These are phyloP conservation scores for Dimargaris cristalligena DNA, from an alignment of 192 early-diverging fungal species.

Conservation along the genomic window DNA sequence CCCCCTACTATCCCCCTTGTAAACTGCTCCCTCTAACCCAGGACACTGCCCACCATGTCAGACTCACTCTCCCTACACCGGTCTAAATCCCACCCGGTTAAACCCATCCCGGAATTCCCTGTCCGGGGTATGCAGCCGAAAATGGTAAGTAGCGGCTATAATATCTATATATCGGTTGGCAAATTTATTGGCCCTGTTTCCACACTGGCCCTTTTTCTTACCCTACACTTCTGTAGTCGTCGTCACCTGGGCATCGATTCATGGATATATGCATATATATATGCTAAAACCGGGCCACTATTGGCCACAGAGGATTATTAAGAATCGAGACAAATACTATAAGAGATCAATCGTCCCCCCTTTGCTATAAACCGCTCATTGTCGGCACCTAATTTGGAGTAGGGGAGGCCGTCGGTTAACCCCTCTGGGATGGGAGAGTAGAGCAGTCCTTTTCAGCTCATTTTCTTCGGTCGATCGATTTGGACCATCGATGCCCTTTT, in stretches of 20 bases:
- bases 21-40: not conserved
- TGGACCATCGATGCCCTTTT: not conserved
- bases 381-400: too few relatives aligned
- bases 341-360: too few relatives aligned
- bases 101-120: not conserved
- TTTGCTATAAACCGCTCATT: too few relatives aligned
- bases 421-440: too few relatives aligned
- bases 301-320: too few relatives aligned
- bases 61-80: not conserved
- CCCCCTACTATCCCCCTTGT: not conserved
- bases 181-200: not conserved
- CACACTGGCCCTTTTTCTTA: not conserved
- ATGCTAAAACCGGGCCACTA: not conserved
- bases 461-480: not conserved
- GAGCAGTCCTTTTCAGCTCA: too few relatives aligned
- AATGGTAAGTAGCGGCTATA: not conserved
- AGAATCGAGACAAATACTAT: too few relatives aligned
- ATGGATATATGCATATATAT: not conserved
- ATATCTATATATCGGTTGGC: not conserved
- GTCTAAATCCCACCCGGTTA: not conserved
- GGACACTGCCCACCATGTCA: not conserved
- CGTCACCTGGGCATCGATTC: not conserved
- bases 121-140: constrained; percentile 1
- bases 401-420: too few relatives aligned
- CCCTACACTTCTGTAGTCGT: not conserved